Evolutionary conservation across 2,329 filamentous ascomycete species (phyloP), one percentile per base, ranked within the genome.

Genomic region (Cladosporium velox): DNA sequence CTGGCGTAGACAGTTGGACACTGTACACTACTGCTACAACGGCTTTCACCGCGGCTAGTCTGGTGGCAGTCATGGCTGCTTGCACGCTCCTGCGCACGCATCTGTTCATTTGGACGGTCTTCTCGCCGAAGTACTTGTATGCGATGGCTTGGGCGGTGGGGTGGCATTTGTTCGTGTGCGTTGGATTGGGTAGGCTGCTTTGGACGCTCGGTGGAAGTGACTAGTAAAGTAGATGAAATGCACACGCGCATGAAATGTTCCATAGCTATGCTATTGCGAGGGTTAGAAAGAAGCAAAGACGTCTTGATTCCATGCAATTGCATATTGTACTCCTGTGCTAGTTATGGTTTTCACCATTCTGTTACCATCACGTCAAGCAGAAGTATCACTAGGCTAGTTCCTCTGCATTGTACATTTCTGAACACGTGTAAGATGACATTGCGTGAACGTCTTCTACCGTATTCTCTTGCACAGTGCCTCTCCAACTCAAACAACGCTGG

Each of bases 21-120:
- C 34, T 65, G 0, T 88, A 95, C 75, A 75, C 90, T 0, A 81
- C 85, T 0, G 72, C 91, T 49, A 77, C 91, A 72, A 96, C 93
- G 0, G 77, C 90, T 12, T 96, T 95, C 76, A 81, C 86, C 12
- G 84, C 90, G 0, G 81, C 82, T 1, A 88, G 87, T 69, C 79
- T 91, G 63, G 79, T 87, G 2, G 90, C 88, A 57, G 90, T 97
- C 28, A 98, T 98, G 94, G 87, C 85, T 15, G 93, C 94, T 18
- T 99, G 95, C 77, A 93, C 91, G 58, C 83, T 86, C 8, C 78
- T 99, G 75, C 84, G 94, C 70, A 92, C 91, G 34, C 95, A 99
- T 82, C 78, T 99, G 66, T 99, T 99, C 76, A 93, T 99, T 68
- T 99, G 95, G 95, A 98, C 94, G 0, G 95, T 99, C 12, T 99